Base-by-base conservation (phyloP, 108 stramenopile species). In the Fistulifera solaris region DNA sequence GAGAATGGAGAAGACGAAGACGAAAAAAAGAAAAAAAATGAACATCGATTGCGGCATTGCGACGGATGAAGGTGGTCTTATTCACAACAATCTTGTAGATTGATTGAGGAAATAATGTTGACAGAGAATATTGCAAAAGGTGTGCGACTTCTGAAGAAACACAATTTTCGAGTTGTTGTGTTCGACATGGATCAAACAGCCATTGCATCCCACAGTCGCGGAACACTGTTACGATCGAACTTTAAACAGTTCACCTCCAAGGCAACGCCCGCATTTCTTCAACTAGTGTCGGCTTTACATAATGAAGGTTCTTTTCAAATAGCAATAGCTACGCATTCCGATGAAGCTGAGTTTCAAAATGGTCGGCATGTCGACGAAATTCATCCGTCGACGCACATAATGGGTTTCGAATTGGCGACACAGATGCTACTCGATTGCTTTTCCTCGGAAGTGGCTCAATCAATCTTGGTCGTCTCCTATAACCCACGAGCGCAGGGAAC, bases 151-250 rank as follows among this genome's bases (percentile, higher is more conserved):
- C 40, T 62, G 38, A 38, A 26, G 2, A 42, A 42, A 1, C 28
- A 62, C 24, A 16, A 31, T 0, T 54, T 67, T 40, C 45, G 54
- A 45, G 40, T 67, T 21, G 61, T 60, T 18, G 66, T 48, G 0
- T 67, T 67, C 46, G 66, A 67, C 26, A 67, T 67, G 66, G 66
- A 67, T 54, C 51, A 52, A 23, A 67, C 66, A 3, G 66, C 66
- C 24, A 59, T 67, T 5, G 35, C 58, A 19, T 35, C 16, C 15
- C 66, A 60, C 35, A 60, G 59, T 48, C 66, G 66, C 19, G 66
- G 66, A 24, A 17, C 40, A 41, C 47, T 67, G 11, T 27, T 38
- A 26, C 40, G 59, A 46, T 25, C 39, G 4, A 52, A 45, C 7
- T 35, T 60, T 13, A 38, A 67, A 6, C 35, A 46, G 1, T 67